These are phyloP conservation scores for Aspergillus tamarii DNA, from an alignment of 2,329 filamentous ascomycete genomes.

Conservation along the genomic window DNA sequence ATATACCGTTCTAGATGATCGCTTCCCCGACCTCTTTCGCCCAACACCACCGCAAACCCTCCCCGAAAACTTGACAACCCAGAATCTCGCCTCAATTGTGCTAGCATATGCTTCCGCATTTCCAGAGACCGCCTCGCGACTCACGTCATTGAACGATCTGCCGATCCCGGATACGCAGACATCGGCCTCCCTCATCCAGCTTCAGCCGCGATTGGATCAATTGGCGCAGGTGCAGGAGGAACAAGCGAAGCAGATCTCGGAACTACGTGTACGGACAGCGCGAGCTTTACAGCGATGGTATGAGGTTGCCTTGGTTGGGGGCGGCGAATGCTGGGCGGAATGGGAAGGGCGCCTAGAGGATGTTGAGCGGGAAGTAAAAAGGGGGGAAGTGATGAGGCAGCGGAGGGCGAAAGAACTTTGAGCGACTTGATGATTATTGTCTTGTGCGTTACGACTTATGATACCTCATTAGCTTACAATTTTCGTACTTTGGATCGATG, in stretches of 20 bases:
- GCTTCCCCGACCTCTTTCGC: slow-evolving; percentile 47
- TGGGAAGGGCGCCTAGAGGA: slow-evolving; percentile 69
- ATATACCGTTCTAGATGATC: slow-evolving; percentile 35
- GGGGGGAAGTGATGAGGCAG: slow-evolving; percentile 62
- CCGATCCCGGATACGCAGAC: slow-evolving; percentile 47
- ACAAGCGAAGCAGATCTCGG: slow-evolving; percentile 44
- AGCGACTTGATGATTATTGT: not conserved
- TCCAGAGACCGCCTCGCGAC: slow-evolving; percentile 51
- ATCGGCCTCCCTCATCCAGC: slow-evolving; percentile 46
- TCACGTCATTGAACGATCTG: slow-evolving; percentile 52
- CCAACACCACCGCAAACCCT: slow-evolving; percentile 35
- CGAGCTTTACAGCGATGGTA: slow-evolving; percentile 70
- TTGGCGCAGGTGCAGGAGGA: slow-evolving; percentile 40
- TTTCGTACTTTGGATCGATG: not conserved
- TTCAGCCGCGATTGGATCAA: slow-evolving; percentile 46
- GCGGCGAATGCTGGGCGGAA: slow-evolving; percentile 70
- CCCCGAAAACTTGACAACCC: slow-evolving; percentile 40
- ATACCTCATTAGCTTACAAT: slow-evolving; percentile 15
- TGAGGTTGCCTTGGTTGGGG: slow-evolving; percentile 69
- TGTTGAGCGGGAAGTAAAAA: slow-evolving; percentile 67
- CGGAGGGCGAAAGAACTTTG: slow-evolving; percentile 54
- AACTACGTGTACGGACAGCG: slow-evolving; percentile 47
- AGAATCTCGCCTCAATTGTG: slow-evolving; percentile 45
- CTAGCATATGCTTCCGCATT: slow-evolving; percentile 50
- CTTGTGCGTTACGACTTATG: slow-evolving; percentile 10